A percentile compares a stretch with the other conserved stretches of the same genome.
These are phyloP conservation scores for Exophiala calicioides DNA, from an alignment of 2,329 filamentous ascomycete species.

Conservation along the genomic window DNA sequence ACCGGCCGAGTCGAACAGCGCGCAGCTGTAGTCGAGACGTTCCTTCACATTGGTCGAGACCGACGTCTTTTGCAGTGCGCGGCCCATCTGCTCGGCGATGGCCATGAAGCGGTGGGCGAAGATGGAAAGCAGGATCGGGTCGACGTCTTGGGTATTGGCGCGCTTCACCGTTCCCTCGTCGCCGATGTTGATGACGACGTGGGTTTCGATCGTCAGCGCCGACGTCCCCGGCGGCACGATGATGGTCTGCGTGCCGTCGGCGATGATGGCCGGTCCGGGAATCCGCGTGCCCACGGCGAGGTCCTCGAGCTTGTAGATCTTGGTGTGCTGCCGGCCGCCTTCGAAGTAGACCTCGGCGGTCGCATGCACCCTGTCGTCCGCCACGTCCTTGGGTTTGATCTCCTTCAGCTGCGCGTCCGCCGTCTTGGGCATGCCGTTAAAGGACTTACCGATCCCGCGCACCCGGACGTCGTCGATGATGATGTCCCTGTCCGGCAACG, in stretches of 20 bases:
- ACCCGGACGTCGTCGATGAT: conserved; percentile 89
- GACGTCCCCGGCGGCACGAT: conserved; percentile 78
- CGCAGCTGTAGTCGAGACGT: conserved; percentile 74
- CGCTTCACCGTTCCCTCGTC: conserved; percentile 44
- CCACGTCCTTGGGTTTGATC: conserved; percentile 61
- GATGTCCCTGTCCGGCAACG: conserved; percentile 78
- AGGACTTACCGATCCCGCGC: conserved; percentile 85
- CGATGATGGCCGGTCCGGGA: conserved; percentile 79
- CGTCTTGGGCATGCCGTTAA: conserved; percentile 74
- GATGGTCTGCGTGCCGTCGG: conserved; percentile 76
- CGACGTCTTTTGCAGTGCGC: conserved; percentile 57
- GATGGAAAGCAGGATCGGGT: conserved; percentile 57
- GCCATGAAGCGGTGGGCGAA: conserved; percentile 61
- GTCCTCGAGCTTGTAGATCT: conserved; percentile 78
- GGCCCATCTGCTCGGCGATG: conserved; percentile 62
- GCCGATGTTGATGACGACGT: conserved; percentile 83
- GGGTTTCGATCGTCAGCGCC: conserved; percentile 78
- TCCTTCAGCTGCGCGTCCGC: conserved; percentile 80
- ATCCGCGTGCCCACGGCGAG: conserved; percentile 72
- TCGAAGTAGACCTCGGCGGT: conserved; percentile 78
- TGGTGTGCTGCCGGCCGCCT: conserved; percentile 72
- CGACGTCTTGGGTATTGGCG: conserved; percentile 37
- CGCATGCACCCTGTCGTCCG: conserved; percentile 65
- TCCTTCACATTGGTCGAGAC: conserved; percentile 75
- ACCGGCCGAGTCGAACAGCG: conserved; percentile 70